Evolutionary conservation across 352 stramenopile genomes (phyloP).

Genomic region (Globisporangium mamillatum): DNA sequence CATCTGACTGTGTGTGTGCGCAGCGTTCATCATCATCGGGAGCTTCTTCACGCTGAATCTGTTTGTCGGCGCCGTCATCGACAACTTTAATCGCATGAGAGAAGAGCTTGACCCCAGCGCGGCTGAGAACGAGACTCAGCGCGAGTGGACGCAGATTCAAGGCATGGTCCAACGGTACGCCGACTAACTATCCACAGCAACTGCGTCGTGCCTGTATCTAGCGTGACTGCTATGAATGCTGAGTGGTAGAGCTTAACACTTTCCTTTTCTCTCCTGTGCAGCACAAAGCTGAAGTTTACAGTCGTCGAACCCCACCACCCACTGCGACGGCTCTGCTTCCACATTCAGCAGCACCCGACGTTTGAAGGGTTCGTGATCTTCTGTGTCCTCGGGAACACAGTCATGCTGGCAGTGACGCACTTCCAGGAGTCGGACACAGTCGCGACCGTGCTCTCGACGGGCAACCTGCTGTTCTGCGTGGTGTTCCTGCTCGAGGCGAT

Average conservation of each 20-base stretch:
- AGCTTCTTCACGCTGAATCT: constrained; percentile 88
- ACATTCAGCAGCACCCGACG: constrained; percentile 27
- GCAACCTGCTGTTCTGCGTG: constrained; percentile 49
- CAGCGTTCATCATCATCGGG: constrained; percentile 82
- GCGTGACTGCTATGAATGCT: neutral
- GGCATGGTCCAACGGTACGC: constrained; percentile 29
- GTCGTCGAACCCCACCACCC: constrained; percentile 21
- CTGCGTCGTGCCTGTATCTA: neutral
- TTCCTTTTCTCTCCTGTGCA: constrained; percentile 6
- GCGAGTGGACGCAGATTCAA: constrained; percentile 63
- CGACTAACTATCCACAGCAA: neutral
- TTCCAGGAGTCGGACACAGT: constrained; percentile 29
- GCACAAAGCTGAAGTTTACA: constrained; percentile 29
- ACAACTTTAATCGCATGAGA: constrained; percentile 80
- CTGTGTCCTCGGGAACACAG: constrained; percentile 37
- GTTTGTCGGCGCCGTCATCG: constrained; percentile 86
- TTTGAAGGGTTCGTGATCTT: constrained; percentile 33
- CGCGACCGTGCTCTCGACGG: constrained; percentile 14
- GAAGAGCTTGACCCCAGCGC: constrained; percentile 38
- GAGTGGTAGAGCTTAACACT: neutral
- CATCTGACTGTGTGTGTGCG: neutral
- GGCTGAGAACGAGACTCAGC: constrained; percentile 58
- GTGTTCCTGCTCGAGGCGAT: constrained; percentile 58
- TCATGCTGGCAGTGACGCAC: constrained; percentile 40
- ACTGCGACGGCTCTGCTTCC: constrained; percentile 27